These are phyloP conservation scores for Ceriops zippeliana DNA, from an alignment of 345 rosid species.

Conservation along the genomic window DNA sequence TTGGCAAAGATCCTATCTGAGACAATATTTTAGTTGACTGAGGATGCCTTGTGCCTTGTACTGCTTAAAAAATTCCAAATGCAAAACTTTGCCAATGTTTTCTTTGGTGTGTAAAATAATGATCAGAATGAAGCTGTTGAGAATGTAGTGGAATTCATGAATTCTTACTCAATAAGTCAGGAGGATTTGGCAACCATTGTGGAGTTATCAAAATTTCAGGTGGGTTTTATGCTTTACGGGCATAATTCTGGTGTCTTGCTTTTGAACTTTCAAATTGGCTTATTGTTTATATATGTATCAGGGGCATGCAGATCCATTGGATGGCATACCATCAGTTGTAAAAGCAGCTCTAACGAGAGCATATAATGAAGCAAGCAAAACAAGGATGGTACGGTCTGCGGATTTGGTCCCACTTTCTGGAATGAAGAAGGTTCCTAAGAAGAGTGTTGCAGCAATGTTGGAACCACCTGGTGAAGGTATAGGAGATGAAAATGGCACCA, in stretches of 20 bases:
- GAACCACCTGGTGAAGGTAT: conserved; percentile 63
- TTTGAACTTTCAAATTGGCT: not conserved
- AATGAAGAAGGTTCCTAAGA: conserved; percentile 70
- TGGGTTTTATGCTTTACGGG: conserved; percentile 14
- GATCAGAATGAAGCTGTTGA: conserved; percentile 85
- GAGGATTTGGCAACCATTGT: conserved; percentile 76
- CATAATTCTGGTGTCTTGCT: not conserved
- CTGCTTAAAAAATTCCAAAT: not conserved
- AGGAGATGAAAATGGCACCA: conserved; percentile 59
- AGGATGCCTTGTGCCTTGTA: not conserved
- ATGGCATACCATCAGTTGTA: conserved; percentile 74
- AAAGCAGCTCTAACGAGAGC: conserved; percentile 89
- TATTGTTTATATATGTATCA: conserved; percentile 30
- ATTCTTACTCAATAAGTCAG: conserved; percentile 80
- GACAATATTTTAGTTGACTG: not conserved
- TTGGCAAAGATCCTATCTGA: too few relatives aligned
- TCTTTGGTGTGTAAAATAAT: conserved; percentile 8
- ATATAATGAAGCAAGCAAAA: conserved; percentile 68
- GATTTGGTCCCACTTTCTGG: conserved; percentile 85
- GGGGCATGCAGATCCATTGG: conserved; percentile 79
- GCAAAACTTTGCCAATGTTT: not conserved
- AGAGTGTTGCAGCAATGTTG: conserved; percentile 69
- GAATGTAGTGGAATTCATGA: conserved; percentile 86
- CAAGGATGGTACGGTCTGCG: conserved; percentile 80
- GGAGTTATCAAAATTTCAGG: conserved; percentile 85